A percentile compares a stretch with the other conserved stretches of the same genome.
Conservation (phyloP, 129 eudicot genomes). For the Flaveria bidentis region DNA sequence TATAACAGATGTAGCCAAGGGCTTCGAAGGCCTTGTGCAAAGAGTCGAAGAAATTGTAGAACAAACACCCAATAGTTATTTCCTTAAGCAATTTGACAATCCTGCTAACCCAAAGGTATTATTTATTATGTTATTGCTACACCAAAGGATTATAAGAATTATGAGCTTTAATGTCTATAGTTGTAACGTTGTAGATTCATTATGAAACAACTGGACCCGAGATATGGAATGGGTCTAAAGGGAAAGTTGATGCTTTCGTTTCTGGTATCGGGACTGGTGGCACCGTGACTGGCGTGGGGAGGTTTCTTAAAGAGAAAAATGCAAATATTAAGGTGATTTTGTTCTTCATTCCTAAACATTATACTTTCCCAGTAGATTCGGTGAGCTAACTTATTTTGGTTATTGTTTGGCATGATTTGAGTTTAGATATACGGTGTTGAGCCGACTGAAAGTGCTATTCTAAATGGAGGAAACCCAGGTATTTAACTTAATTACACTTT, state of each 20-base stretch:
- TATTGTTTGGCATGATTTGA: neutral
- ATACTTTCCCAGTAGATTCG: neutral
- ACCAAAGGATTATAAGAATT: neutral
- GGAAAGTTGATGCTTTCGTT: slow-evolving; percentile 22
- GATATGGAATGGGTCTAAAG: slow-evolving; percentile 18
- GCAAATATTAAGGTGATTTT: slow-evolving; percentile 13
- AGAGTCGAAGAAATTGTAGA: neutral
- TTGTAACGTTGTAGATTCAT: slow-evolving; percentile 20
- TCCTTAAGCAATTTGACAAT: slow-evolving; percentile 21
- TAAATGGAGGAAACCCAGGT: slow-evolving; percentile 11
- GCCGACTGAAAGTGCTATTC: slow-evolving; percentile 20
- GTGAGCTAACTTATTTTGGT: neutral
- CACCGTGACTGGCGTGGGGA: slow-evolving; percentile 25
- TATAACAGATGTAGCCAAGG: slow-evolving; percentile 2
- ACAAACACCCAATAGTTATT: slow-evolving; percentile 22
- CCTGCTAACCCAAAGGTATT: slow-evolving; percentile 23
- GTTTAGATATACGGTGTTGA: slow-evolving; percentile 16
- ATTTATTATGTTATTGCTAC: neutral
- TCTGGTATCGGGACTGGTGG: slow-evolving; percentile 25
- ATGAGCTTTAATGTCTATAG: neutral
- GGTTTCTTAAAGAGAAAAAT: slow-evolving; percentile 23
- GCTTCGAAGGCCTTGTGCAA: slow-evolving; percentile 3
- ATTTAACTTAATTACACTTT: neutral
- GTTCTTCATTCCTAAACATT: neutral
- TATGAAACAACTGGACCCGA: slow-evolving; percentile 22